These are phyloP conservation scores for Trichopus zeylanicus DNA, from an alignment of 116 monocot species.

Conservation along the genomic window DNA sequence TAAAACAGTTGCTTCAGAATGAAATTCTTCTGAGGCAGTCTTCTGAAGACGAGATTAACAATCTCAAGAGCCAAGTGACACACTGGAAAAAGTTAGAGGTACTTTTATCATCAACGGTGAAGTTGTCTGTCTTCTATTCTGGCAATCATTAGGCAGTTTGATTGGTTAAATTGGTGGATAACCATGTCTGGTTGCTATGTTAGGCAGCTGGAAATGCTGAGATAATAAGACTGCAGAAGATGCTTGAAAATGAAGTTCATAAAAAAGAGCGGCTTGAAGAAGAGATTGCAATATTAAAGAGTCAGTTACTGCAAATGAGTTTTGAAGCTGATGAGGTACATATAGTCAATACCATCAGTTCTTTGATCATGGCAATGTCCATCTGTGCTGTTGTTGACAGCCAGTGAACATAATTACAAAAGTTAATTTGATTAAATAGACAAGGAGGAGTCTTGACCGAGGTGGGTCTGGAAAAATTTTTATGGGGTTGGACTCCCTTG, in stretches of 20 bases:
- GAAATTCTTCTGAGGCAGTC: conserved; percentile 45
- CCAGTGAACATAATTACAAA: too few species aligned
- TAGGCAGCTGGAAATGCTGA: conserved; percentile 74
- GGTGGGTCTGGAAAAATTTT: conserved; percentile 45
- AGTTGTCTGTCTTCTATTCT: neutral
- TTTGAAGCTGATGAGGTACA: conserved; percentile 84
- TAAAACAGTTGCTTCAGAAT: conserved; percentile 47
- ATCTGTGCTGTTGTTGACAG: too few species aligned
- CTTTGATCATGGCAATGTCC: neutral
- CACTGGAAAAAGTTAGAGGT: conserved; percentile 88
- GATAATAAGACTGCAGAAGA: conserved; percentile 57
- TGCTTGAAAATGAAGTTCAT: conserved; percentile 76
- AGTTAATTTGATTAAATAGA: conserved; percentile 36
- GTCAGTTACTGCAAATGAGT: conserved; percentile 65
- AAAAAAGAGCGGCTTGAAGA: conserved; percentile 90
- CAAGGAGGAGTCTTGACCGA: conserved; percentile 70
- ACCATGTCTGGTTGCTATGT: conserved; percentile 7
- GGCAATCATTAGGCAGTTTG: neutral
- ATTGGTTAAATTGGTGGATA: neutral
- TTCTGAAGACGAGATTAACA: conserved; percentile 63
- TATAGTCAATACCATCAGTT: neutral
- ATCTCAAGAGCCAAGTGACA: conserved; percentile 52
- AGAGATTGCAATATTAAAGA: conserved; percentile 64
- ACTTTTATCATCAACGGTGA: neutral
- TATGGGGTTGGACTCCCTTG: conserved; percentile 58